Evolutionary conservation across 768 basidiomycete genomes (phyloP).

Genomic region (Lactarius pseudohatsudake): DNA sequence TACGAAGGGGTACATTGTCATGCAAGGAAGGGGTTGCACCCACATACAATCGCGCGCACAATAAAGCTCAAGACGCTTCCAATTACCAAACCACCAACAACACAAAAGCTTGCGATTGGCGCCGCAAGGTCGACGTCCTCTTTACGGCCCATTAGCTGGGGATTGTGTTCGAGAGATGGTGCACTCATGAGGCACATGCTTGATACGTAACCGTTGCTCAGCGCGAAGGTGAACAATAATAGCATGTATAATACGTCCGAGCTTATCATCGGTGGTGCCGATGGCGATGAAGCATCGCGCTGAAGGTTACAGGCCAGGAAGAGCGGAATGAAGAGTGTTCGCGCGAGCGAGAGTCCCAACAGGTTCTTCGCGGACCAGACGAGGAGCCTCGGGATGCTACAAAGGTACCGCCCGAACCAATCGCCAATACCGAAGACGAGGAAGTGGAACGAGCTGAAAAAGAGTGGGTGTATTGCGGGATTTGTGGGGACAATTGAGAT

Average conservation of each 20-base stretch:
- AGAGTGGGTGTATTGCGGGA: slow-evolving; percentile 66
- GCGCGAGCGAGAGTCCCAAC: slow-evolving; percentile 58
- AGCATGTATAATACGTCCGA: slow-evolving; percentile 77
- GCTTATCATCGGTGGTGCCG: slow-evolving; percentile 49
- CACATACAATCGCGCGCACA: slow-evolving; percentile 65
- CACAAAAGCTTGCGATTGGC: slow-evolving; percentile 73
- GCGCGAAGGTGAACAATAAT: slow-evolving; percentile 70
- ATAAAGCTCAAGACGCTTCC: slow-evolving; percentile 84
- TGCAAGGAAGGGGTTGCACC: slow-evolving; percentile 67
- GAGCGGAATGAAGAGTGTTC: slow-evolving; percentile 81
- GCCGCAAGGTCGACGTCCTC: slow-evolving; percentile 88
- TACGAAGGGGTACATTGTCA: neutral
- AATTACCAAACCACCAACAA: slow-evolving; percentile 70
- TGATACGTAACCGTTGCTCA: slow-evolving; percentile 78
- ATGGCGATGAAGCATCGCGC: slow-evolving; percentile 38
- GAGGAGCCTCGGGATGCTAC: slow-evolving; percentile 61
- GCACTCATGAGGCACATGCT: slow-evolving; percentile 81
- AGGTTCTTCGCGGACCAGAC: slow-evolving; percentile 70
- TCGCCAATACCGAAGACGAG: slow-evolving; percentile 74
- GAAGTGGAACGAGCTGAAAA: slow-evolving; percentile 81
- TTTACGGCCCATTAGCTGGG: slow-evolving; percentile 58
- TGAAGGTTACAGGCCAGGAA: slow-evolving; percentile 89
- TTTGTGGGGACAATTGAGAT: slow-evolving; percentile 70
- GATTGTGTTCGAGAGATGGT: slow-evolving; percentile 79
- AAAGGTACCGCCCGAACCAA: slow-evolving; percentile 65